These are phyloP conservation scores for Pelargonium fulgidum DNA, from an alignment of 441 rosid genomes.

Conservation along the genomic window DNA sequence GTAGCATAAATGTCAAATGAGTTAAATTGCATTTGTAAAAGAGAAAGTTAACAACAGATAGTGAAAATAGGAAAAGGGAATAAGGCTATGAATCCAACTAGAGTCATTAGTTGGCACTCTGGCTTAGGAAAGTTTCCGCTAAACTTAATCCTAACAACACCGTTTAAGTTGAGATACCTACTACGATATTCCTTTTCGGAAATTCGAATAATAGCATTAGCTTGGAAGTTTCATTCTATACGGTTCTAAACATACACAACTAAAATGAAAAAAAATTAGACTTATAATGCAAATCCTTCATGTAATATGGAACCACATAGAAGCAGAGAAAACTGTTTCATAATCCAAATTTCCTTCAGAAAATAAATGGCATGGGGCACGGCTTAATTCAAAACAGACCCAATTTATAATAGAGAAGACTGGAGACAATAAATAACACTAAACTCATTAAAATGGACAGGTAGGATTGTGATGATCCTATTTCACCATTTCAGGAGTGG, in stretches of 20 bases:
- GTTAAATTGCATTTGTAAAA: too few relatives aligned
- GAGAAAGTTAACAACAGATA: not conserved
- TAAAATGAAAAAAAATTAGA: not conserved
- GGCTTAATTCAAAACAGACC: conserved; percentile 1
- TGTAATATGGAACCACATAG: not conserved
- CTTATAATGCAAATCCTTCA: not conserved
- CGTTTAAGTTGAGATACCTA: not conserved
- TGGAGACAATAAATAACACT: not conserved
- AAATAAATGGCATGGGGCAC: not conserved
- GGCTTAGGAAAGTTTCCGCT: not conserved
- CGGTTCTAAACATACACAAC: not conserved
- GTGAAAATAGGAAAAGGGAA: not conserved
- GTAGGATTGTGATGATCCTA: not conserved
- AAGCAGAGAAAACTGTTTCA: not conserved
- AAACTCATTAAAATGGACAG: not conserved
- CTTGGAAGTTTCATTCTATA: not conserved
- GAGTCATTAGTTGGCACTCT: not conserved
- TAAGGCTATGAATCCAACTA: not conserved
- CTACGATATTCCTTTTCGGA: not conserved
- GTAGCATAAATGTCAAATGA: not conserved
- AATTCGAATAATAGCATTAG: not conserved
- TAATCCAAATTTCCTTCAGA: not conserved
- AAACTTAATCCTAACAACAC: not conserved
- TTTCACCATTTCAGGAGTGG: not conserved
- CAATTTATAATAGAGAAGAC: not conserved